Evolutionary conservation across 2,329 filamentous ascomycete genomes (phyloP), one percentile per base, ranked within the genome.

Genomic region (Aspergillus viridinutans): DNA sequence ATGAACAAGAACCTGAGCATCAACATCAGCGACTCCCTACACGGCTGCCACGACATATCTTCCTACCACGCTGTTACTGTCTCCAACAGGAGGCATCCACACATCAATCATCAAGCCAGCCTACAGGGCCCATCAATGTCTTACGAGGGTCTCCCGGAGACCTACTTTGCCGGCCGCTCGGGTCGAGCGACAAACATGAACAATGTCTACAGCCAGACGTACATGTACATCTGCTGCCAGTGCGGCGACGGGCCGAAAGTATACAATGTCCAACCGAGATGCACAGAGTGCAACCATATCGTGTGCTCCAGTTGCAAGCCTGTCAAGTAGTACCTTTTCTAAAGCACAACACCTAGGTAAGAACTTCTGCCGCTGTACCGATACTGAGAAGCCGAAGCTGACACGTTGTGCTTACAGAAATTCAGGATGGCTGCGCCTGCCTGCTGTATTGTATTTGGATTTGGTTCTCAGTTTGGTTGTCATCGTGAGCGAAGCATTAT

Each of bases 211-310:
- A 42, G 50, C 25, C 28, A 58, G 1, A 67, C 64, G 9, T 59
- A 67, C 52, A 63, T 73, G 59, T 77, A 74, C 49, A 66, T 72
- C 54, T 77, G 74, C 64, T 77, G 74, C 67, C 1, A 57, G 4
- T 77, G 74, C 57, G 42, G 64, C 1, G 74, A 76, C 45, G 74
- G 74, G 0, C 74, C 74, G 0, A 76, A 76, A 52, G 59, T 74
- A 42, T 76, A 61, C 59, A 62, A 70, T 10, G 47, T 58, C 29
- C 71, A 77, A 47, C 64, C 69, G 2, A 48, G 40, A 21, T 77
- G 74, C 52, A 61, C 74, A 2, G 55, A 42, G 0, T 76, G 74
- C 64, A 1, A 65, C 2, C 74, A 76, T 25, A 40, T 42, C 14
- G 64, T 61, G 26, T 76, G 74, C 65, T 0, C 2, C 5, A 4